Percentiles rank a stretch among this genome's conserved stretches.
Conservation (phyloP, 176 grass and related monocot species). For the Chloris gayana region DNA sequence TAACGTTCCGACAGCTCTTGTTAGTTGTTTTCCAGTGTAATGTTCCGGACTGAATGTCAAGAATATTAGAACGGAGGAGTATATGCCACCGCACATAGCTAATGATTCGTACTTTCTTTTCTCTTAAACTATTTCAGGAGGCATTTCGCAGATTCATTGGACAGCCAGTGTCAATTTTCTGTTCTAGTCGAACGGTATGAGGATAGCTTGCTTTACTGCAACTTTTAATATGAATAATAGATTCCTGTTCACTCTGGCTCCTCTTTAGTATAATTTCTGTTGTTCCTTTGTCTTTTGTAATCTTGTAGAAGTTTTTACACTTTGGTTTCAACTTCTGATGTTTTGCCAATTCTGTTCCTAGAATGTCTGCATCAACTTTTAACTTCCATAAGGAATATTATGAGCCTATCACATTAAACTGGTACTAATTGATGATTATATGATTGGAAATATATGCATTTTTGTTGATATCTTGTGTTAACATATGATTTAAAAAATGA, state of each 20-base stretch:
- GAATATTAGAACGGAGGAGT: too few relatives aligned
- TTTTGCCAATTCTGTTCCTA: not conserved
- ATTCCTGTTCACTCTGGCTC: not conserved
- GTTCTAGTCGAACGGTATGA: constrained; percentile 89
- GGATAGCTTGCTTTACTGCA: constrained; percentile 9
- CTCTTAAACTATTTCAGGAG: constrained; percentile 58
- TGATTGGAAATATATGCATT: not conserved
- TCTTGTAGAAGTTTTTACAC: not conserved
- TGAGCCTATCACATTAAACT: not conserved
- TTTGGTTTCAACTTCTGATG: not conserved
- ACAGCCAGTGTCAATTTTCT: constrained; percentile 67
- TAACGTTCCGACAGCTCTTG: too few relatives aligned
- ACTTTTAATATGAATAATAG: not conserved
- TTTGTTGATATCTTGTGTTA: not conserved
- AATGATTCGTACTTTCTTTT: constrained; percentile 12
- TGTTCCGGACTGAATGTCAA: too few relatives aligned
- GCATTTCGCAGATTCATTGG: constrained; percentile 92
- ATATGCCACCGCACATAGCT: constrained; percentile 7
- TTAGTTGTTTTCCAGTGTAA: too few relatives aligned
- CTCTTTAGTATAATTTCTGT: not conserved
- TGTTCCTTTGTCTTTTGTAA: constrained; percentile 11
- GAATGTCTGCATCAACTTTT: not conserved
- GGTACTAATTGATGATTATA: not conserved
- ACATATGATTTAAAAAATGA: not conserved
- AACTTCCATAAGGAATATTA: not conserved